These are phyloP conservation scores for Magnolia kwangsiensis DNA, from an alignment of 164 flowering plant species.

Conservation along the genomic window DNA sequence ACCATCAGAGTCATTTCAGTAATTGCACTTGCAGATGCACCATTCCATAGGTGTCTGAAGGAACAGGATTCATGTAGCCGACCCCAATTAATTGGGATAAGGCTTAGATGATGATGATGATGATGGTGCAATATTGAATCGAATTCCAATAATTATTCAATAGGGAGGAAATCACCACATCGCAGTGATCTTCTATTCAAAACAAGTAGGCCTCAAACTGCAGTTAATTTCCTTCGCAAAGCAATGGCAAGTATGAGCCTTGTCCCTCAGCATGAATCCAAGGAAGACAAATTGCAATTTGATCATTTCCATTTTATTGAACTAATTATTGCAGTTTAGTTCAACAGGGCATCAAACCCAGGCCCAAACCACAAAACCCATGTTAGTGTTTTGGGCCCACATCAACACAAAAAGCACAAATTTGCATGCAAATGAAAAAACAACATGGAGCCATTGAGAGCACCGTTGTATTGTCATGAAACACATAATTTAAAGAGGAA, in stretches of 20 bases:
- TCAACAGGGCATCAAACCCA: background rate
- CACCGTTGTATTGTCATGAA: background rate
- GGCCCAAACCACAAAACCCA: background rate
- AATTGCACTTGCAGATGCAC: no score
- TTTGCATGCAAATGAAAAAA: background rate
- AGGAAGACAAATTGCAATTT: background rate
- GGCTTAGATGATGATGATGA: no score
- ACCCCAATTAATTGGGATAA: no score
- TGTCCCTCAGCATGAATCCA: background rate
- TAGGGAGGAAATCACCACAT: background rate
- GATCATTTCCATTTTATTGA: background rate
- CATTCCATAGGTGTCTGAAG: no score
- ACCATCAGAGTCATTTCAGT: no score
- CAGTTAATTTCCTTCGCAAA: background rate
- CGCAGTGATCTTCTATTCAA: background rate
- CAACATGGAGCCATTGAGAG: background rate
- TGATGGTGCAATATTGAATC: no score
- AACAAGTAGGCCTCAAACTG: background rate
- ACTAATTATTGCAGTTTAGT: background rate
- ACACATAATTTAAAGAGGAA: background rate
- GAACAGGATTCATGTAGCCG: no score
- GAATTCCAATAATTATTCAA: no score
- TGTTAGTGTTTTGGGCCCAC: no score
- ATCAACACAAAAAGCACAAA: background rate
- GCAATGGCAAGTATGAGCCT: background rate